A percentile compares a stretch with the other conserved stretches of the same genome.
Evolutionary conservation across 208 protist species (phyloP).

Genomic region (Acanthamoeba triangularis): DNA sequence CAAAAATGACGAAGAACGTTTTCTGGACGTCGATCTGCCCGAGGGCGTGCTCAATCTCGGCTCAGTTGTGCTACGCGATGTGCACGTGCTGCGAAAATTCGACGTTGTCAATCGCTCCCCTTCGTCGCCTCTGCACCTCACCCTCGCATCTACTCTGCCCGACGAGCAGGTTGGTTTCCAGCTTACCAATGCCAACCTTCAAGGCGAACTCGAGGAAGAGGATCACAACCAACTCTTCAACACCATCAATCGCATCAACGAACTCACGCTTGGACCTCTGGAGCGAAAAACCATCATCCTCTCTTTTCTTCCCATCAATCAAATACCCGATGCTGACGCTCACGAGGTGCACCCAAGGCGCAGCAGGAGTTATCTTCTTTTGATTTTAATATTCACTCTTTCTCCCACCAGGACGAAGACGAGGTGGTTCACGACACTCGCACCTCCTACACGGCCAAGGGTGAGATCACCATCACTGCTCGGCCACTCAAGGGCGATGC

Average conservation of each 20-base stretch:
- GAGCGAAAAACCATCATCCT: slow-evolving; percentile 82
- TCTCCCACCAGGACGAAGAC: neutral
- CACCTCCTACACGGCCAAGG: slow-evolving; percentile 88
- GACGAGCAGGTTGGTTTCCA: slow-evolving; percentile 86
- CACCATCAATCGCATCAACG: slow-evolving; percentile 82
- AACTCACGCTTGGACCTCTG: slow-evolving; percentile 63
- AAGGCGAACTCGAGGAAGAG: slow-evolving; percentile 79
- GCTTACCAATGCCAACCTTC: slow-evolving; percentile 85
- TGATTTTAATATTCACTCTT: neutral
- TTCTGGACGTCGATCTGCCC: slow-evolving; percentile 34
- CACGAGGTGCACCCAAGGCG: neutral
- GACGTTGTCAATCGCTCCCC: slow-evolving; percentile 41
- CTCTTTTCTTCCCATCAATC: slow-evolving; percentile 73
- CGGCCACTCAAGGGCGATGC: neutral
- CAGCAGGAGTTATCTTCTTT: neutral
- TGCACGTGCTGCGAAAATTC: slow-evolving; percentile 69
- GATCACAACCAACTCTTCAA: slow-evolving; percentile 88
- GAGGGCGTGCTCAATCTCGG: slow-evolving; percentile 49
- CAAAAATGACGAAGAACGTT: neutral
- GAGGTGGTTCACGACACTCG: neutral
- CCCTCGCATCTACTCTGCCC: slow-evolving; percentile 78
- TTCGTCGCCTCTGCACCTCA: slow-evolving; percentile 54
- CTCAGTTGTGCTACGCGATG: slow-evolving; percentile 40
- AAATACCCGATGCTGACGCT: slow-evolving; percentile 6
- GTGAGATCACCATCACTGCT: slow-evolving; percentile 80